Evolutionary conservation across 441 rosid genomes (phyloP), one percentile per base, ranked within the genome.

Genomic region (Jatropha multifida): DNA sequence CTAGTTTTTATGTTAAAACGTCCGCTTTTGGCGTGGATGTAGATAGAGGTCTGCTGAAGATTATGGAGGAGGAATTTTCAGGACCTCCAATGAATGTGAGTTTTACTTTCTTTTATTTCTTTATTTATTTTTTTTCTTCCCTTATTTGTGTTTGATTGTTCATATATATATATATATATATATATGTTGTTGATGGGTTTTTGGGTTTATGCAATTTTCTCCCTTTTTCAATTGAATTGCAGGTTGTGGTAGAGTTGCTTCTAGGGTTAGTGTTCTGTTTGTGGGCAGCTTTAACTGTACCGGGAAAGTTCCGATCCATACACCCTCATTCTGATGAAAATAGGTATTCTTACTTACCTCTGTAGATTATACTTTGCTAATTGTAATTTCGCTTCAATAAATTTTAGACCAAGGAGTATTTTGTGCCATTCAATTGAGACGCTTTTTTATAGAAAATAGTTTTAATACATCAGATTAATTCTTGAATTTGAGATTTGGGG

Each of bases 251-350:
- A 71, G 96, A 96, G 85, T 84, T 91, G 93, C 84, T 90, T 66
- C 38, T 91, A 48, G 98, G 92, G 65, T 73, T 94, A 58, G 85
- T 85, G 59, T 81, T 94, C 20, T 92, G 97, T 84, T 77, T 88
- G 85, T 96, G 95, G 97, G 98, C 99, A 60, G 97, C 94, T 46
- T 84, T 96, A 77, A 86, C 95, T 13, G 97, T 88, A 64, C 96
- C 96, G 3, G 98, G 98, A 65, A 87, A 90, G 68, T 94, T 96
- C 80, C 90, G 83, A 38, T 90, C 98, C 0, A 91, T 96, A 44
- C 92, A 92, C 63, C 97, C 97, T 0, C 92, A 91, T 77, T 90
- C 98, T 7, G 99, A 94, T 48, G 98, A 96, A 74, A 96, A 96
- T 72, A 92, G 98, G 99, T 96, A 77, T 52, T 68, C 75, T 27